Base-by-base conservation (phyloP, 1,139 yeast genomes). In the Saccharomyces hybrid region DNA sequence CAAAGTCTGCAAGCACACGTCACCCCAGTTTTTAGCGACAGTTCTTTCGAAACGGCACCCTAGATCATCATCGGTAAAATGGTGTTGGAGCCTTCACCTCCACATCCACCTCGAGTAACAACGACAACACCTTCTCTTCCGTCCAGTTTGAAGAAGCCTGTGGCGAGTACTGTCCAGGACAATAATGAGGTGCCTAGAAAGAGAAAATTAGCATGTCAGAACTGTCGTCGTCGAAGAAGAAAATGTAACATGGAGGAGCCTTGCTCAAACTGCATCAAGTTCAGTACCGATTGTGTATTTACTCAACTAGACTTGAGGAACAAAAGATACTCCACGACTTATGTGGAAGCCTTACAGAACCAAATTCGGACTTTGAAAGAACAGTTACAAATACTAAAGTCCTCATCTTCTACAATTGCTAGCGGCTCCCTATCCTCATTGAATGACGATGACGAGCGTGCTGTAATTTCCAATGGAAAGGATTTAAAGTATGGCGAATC, bases 181-280 rank as follows among this genome's bases (percentile, higher is more conserved):
- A 20, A 48, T 27, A 27, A 27, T n/a, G 16, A n/a, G 9, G 50
- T 13, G 20, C 8, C 38, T 13, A 49, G 41, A 47, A 31, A 30
- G 34, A 28, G 48, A 28, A 13, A 50, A 31, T 49, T 62, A 4
- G 69, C 73, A 5, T 80, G 84, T 62, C 77, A 75, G 61, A 65
- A 80, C 51, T 81, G 85, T 62, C 71, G 84, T 23, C 59, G 70
- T n/a, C 73, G 81, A 51, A 78, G 81, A 62, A 76, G 80, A 57
- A 78, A 77, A 64, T 81, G 85, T 64, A 73, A 77, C 60, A 72
- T 71, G 56, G 73, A 72, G 48, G 59, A 64, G 49, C 84, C 84
- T 2, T 81, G 85, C 61, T 63, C 73, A 30, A 73, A 73, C 52
- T 81, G 85, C 63, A 63, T 69, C 23, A 75, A 72, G 55, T 71